Evolutionary conservation across 768 basidiomycete species (phyloP), one percentile per base, ranked within the genome.

Genomic region (Trametes gibbosa): DNA sequence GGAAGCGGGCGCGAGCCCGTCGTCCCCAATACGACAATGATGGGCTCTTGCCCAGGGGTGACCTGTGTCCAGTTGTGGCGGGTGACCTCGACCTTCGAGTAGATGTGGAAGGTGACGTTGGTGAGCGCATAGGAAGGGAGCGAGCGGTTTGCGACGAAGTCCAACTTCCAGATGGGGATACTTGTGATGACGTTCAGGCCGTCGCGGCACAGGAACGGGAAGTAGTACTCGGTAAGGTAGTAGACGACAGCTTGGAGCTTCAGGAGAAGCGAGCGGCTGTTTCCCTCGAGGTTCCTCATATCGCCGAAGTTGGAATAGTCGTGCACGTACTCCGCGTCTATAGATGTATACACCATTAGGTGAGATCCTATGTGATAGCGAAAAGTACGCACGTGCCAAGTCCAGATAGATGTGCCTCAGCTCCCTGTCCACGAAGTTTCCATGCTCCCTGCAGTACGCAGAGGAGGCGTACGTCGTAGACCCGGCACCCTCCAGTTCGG

Each of bases 11-110:
- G 64, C 50, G 47, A 59, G 17, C 62, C 57, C 12, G 63, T 65
- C 61, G 67, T 68, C 25, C 70, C 71, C 25, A 72, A 41, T 21
- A 72, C 56, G 54, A 68, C 55, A 45, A 72, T 54, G 46, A 65
- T 58, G 12, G 65, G 67, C 60, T 68, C 66, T 35, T 55, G 47
- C 24, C 53, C 56, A 14, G 58, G 45, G 5, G 60, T 41, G 34
- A 61, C 50, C 14, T 63, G 58, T 7, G 58, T 54, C 58, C 62
- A 68, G 55, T 60, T 65, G 49, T 61, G 56, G 16, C 65, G 65
- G 23, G 61, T 61, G 49, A 68, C 43, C 19, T 56, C 58, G 24
- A 42, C 41, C 58, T 65, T 58, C 43, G 63, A 65, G 59, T 66
- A 67, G 55, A 66, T 61, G 43, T 65, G 65, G 65, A 67, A 68